Percentiles rank a stretch among this genome's conserved stretches.
These are phyloP conservation scores for Collybia sordida DNA, from an alignment of 768 basidiomycete species.

Conservation along the genomic window DNA sequence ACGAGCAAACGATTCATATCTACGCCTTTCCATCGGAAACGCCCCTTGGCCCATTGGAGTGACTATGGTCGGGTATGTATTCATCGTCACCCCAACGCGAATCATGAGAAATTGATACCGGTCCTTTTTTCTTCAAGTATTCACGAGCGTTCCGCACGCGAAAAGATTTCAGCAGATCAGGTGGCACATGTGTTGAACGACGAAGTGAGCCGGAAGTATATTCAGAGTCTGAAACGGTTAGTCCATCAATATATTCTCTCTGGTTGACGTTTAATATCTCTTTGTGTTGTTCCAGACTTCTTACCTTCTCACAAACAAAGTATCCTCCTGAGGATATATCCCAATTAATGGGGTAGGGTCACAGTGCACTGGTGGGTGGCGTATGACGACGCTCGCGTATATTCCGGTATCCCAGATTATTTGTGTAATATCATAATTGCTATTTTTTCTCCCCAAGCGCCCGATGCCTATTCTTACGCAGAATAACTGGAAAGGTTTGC, in stretches of 20 bases:
- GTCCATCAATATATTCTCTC: conserved; percentile 10
- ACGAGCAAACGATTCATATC: conserved; percentile 93
- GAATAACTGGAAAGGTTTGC: too few species aligned
- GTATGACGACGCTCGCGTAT: background rate
- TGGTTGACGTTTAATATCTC: background rate
- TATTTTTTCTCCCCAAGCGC: too few species aligned
- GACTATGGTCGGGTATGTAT: conserved; percentile 93
- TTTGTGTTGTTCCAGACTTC: conserved; percentile 50
- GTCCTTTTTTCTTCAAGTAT: conserved; percentile 50
- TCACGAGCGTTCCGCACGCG: conserved; percentile 95
- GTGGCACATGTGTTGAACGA: conserved; percentile 99
- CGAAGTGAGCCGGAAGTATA: conserved; percentile 98
- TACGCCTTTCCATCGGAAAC: conserved; percentile 95
- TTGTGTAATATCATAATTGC: too few species aligned
- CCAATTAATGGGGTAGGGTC: conserved; percentile 79
- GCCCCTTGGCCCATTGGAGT: conserved; percentile 99
- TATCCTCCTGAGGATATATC: conserved; percentile 93
- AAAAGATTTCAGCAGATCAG: conserved; percentile 96
- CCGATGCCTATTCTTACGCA: too few species aligned
- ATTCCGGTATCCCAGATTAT: too few species aligned
- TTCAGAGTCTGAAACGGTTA: conserved; percentile 95
- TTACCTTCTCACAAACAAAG: conserved; percentile 95
- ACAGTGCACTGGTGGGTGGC: background rate
- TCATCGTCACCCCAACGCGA: background rate
- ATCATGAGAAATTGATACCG: too few species aligned